Conservation (phyloP, 73 alveolate genomes). For the Tetrahymena malaccensis region DNA sequence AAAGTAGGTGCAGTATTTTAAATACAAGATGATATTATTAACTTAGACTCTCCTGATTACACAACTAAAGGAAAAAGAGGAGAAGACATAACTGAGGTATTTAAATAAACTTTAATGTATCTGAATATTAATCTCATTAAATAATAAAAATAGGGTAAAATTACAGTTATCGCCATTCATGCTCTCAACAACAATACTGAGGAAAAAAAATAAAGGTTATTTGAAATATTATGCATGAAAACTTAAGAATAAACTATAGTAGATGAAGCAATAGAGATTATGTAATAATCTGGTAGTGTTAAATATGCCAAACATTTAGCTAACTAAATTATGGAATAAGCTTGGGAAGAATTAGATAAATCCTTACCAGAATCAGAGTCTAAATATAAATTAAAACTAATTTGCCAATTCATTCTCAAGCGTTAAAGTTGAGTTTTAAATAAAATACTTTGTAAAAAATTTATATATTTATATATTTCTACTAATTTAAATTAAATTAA, state of each 20-base stretch:
- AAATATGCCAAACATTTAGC: slow-evolving; percentile 63
- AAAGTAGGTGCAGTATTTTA: slow-evolving; percentile 71
- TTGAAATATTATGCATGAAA: slow-evolving; percentile 57
- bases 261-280: slow-evolving; percentile 75
- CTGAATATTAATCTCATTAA: background rate
- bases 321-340: slow-evolving; percentile 32
- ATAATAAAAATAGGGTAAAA: slow-evolving; percentile 52
- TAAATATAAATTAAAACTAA: slow-evolving; percentile 13
- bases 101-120: background rate
- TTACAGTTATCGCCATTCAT: slow-evolving; percentile 80
- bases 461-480: no score
- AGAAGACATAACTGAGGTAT: slow-evolving; percentile 82
- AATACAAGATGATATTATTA: slow-evolving; percentile 84
- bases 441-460: no score
- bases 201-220: slow-evolving; percentile 39
- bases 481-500: no score
- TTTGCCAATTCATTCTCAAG: background rate
- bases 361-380: slow-evolving; percentile 36
- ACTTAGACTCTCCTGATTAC: slow-evolving; percentile 52
- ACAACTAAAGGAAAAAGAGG: slow-evolving; percentile 67
- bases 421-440: background rate
- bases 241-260: slow-evolving; percentile 56
- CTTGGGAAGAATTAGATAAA: slow-evolving; percentile 33
- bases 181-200: slow-evolving; percentile 22
- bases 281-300: slow-evolving; percentile 54